Evolutionary conservation across 1,139 yeast genomes (phyloP).

Genomic region (Blastobotrys serpentis): DNA sequence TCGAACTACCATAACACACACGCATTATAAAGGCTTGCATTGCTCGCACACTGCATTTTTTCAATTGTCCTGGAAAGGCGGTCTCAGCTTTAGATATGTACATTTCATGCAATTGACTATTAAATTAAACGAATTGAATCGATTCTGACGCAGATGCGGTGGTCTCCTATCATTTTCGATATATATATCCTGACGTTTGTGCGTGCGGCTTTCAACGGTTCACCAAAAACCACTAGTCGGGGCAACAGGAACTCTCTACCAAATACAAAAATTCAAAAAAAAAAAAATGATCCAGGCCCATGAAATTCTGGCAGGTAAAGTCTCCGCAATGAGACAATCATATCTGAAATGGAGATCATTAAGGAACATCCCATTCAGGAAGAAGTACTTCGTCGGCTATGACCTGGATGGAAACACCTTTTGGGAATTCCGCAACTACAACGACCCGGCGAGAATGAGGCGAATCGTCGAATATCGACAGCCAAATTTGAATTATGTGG

Average conservation of each 20-base stretch:
- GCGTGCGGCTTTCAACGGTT: too few relatives aligned
- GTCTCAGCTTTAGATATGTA: too few relatives aligned
- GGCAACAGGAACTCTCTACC: not conserved
- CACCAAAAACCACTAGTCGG: not conserved
- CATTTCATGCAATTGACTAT: too few relatives aligned
- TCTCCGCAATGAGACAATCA: slow-evolving; percentile 41
- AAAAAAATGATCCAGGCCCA: slow-evolving; percentile 41
- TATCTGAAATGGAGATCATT: slow-evolving; percentile 61
- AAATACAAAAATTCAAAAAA: not conserved
- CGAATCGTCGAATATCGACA: slow-evolving; percentile 44
- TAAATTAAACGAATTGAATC: too few relatives aligned
- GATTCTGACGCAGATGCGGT: too few relatives aligned
- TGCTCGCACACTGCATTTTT: too few relatives aligned
- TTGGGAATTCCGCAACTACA: slow-evolving; percentile 67
- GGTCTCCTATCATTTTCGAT: too few relatives aligned
- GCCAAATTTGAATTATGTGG: slow-evolving; percentile 38
- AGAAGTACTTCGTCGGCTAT: slow-evolving; percentile 51
- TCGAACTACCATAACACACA: too few relatives aligned
- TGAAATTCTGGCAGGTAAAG: slow-evolving; percentile 33
- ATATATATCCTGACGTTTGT: too few relatives aligned
- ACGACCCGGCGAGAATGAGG: slow-evolving; percentile 39
- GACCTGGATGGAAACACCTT: slow-evolving; percentile 80
- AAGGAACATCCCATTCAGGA: slow-evolving; percentile 64
- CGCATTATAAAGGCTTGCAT: too few relatives aligned
- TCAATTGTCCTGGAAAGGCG: too few relatives aligned